Base-by-base conservation (phyloP, 495 filamentous ascomycete species). In the Penicillium simplicissimum region DNA sequence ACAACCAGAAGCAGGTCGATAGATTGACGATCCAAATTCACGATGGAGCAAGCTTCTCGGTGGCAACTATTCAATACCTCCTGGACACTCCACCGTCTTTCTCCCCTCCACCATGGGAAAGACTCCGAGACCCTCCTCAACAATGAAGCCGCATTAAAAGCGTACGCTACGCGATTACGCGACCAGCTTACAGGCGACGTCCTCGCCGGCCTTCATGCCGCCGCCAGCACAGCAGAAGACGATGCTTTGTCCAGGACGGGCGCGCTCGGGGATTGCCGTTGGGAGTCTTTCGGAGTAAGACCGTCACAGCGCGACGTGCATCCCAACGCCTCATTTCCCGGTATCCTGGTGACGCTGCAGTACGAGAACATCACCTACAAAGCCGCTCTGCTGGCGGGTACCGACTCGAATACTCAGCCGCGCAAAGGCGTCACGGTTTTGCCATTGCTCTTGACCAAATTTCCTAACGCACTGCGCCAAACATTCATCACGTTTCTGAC, bases 21-120 rank as follows among this genome's bases (percentile, higher is more conserved):
- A 36, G 9, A 19, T 53, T 13, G 23, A 21, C 15, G 19, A 36
- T 6, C n/a, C 33, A 36, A 34, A 14, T 38, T 17, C 28, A 55
- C 31, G 45, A 76, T 79, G 75, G 68, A 68, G 36, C 58, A 58
- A 58, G 55, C 65, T 52, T 68, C 52, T n/a, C 53, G 62, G 7
- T 52, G 56, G n/a, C 71, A 75, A 28, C 74, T 87, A 34, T 80
- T 84, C 56, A 81, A 83, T 53, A 81, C 81, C 1, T 84, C 81
- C 9, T 87, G 82, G 76, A 81, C 79, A 9, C 63, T 82, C n/a
- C 75, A 86, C 64, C 80, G 82, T 38, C 74, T 87, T 40, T 84
- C 84, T 2, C 83, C 83, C 15, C 76, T 87, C 28, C 75, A 83
- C 65, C 76, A 81, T 53, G 71, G 65, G 19, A 78, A 73, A 49